A percentile compares a stretch with the other conserved stretches of the same genome.
These are phyloP conservation scores for Hymenoscyphus albidus DNA, from an alignment of 2,329 filamentous ascomycete species.

Conservation along the genomic window DNA sequence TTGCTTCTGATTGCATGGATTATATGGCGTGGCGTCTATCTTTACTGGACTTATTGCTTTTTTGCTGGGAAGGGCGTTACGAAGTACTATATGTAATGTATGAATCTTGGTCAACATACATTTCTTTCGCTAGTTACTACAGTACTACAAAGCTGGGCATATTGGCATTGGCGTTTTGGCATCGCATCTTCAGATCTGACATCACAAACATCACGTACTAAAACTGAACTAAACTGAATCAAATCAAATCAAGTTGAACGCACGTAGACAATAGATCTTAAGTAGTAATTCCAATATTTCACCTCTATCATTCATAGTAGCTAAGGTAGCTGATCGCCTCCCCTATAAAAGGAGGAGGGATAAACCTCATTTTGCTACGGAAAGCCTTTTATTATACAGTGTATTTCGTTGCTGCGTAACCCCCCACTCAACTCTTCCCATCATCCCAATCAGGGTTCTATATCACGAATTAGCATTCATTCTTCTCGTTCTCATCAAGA, in stretches of 20 bases:
- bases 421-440: slow-evolving; percentile 39
- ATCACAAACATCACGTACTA: background rate
- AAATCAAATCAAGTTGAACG: background rate
- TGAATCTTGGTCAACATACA: background rate
- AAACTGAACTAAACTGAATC: background rate
- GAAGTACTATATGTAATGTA: background rate
- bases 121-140: background rate
- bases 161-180: background rate
- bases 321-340: slow-evolving; percentile 6
- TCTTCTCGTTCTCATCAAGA: background rate
- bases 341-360: background rate
- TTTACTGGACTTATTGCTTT: background rate
- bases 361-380: slow-evolving; percentile 19
- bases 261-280: background rate
- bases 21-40: background rate
- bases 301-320: slow-evolving; percentile 31
- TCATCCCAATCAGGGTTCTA: slow-evolving; percentile 55
- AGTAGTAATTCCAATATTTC: slow-evolving; percentile 12
- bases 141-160: background rate
- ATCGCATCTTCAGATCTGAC: background rate
- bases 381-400: slow-evolving; percentile 33
- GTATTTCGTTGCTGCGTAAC: slow-evolving; percentile 27
- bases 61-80: background rate
- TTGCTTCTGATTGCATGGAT: too few relatives aligned
- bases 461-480: slow-evolving; percentile 13